Evolutionary conservation across 2,329 filamentous ascomycete species (phyloP).

Genomic region (Colletotrichum spaethianum): DNA sequence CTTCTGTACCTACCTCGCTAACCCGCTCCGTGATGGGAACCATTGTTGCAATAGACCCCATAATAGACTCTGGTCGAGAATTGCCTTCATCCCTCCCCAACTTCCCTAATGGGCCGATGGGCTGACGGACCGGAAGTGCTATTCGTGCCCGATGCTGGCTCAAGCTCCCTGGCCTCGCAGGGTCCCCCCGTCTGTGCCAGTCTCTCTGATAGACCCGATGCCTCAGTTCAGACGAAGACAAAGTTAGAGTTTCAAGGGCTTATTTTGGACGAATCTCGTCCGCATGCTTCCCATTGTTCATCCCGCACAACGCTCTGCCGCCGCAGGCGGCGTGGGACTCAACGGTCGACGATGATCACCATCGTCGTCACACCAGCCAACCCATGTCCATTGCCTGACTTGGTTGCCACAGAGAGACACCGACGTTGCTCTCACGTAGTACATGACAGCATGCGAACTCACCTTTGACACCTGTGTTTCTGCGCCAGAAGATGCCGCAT

Average conservation of each 20-base stretch:
- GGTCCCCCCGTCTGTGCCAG: slow-evolving; percentile 12
- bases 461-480: slow-evolving; percentile 1
- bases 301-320: slow-evolving; percentile 6
- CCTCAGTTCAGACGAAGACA: slow-evolving; percentile 9
- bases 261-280: background rate
- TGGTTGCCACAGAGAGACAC: background rate
- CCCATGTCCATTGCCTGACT: background rate
- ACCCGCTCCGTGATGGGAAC: slow-evolving; percentile 8
- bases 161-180: slow-evolving; percentile 31
- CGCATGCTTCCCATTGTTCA: slow-evolving; percentile 13
- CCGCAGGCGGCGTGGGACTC: background rate
- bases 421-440: background rate
- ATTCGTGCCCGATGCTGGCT: slow-evolving; percentile 19
- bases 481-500: background rate
- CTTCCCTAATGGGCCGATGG: slow-evolving; percentile 13
- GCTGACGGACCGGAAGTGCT: background rate
- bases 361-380: background rate
- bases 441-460: background rate
- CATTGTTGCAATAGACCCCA: slow-evolving; percentile 17
- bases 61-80: background rate
- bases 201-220: slow-evolving; percentile 12
- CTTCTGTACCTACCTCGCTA: background rate
- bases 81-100: background rate
- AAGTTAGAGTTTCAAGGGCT: background rate
- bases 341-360: slow-evolving; percentile 21